A percentile compares a stretch with the other conserved stretches of the same genome.
Conservation (phyloP, 805 yeast genomes). For the Zygoascus tannicola region DNA sequence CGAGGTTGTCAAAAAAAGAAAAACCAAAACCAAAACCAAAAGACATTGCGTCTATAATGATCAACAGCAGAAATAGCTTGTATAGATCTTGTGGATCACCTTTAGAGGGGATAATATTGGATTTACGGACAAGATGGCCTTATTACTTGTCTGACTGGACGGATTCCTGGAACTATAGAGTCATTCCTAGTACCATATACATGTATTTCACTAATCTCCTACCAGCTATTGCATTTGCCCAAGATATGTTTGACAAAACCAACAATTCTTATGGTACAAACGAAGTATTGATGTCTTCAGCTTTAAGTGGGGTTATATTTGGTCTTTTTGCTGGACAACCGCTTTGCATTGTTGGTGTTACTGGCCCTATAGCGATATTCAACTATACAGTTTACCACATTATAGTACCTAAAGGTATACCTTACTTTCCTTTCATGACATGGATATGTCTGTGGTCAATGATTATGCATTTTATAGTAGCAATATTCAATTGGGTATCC, state of each 20-base stretch:
- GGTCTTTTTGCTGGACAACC: constrained; percentile 88
- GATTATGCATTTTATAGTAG: constrained; percentile 67
- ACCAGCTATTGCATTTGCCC: constrained; percentile 94
- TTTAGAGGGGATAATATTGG: constrained; percentile 47
- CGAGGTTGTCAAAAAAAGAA: too few relatives aligned
- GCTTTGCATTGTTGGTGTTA: constrained; percentile 89
- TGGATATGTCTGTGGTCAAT: constrained; percentile 92
- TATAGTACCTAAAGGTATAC: constrained; percentile 40
- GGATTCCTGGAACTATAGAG: constrained; percentile 80
- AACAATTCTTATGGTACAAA: constrained; percentile 82
- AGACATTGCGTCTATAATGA: too few relatives aligned
- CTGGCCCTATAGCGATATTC: constrained; percentile 91
- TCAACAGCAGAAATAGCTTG: background rate
- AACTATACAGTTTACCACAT: constrained; percentile 80
- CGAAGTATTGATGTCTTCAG: constrained; percentile 75
- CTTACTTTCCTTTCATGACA: constrained; percentile 84
- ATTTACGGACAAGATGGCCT: constrained; percentile 45
- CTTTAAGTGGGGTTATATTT: constrained; percentile 82
- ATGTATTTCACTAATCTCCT: constrained; percentile 82
- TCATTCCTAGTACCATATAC: constrained; percentile 72
- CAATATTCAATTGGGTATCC: constrained; percentile 58
- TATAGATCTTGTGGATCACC: constrained; percentile 16
- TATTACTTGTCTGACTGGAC: constrained; percentile 67
- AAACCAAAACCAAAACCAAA: too few relatives aligned
- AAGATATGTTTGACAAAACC: constrained; percentile 92